Evolutionary conservation across 768 basidiomycete genomes (phyloP).

Genomic region (Amanita fuliginea): DNA sequence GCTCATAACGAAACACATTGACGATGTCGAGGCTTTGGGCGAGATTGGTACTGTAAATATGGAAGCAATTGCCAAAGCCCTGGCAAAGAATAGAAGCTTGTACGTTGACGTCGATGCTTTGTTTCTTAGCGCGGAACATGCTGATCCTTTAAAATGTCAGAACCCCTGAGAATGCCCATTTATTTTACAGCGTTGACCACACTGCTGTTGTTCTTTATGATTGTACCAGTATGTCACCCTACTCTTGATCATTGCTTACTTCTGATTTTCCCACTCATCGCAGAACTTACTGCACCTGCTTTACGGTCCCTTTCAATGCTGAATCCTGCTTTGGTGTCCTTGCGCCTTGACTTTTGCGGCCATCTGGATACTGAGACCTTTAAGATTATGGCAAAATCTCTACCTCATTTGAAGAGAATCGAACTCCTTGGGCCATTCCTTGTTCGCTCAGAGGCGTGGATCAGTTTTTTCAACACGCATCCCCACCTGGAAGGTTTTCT

Average conservation of each 20-base stretch:
- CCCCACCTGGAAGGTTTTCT: conserved; percentile 60
- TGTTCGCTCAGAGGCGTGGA: conserved; percentile 66
- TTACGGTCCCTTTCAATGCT: conserved; percentile 63
- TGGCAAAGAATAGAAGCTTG: conserved; percentile 76
- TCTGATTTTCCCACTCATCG: not conserved
- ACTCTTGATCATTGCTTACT: conserved; percentile 15
- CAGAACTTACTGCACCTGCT: conserved; percentile 62
- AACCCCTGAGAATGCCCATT: conserved; percentile 63
- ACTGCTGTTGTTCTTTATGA: conserved; percentile 70
- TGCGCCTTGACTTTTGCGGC: conserved; percentile 84
- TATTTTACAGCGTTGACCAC: conserved; percentile 77
- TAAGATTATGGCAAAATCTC: conserved; percentile 42
- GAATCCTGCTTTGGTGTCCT: conserved; percentile 71
- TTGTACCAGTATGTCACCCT: conserved; percentile 61
- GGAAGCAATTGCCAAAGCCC: conserved; percentile 72
- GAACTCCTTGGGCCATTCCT: conserved; percentile 86
- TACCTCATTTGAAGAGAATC: conserved; percentile 59
- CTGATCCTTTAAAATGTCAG: conserved; percentile 23
- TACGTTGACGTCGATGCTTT: conserved; percentile 28
- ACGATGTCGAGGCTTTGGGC: conserved; percentile 82
- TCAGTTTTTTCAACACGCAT: conserved; percentile 55
- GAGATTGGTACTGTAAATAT: conserved; percentile 81
- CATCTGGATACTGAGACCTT: conserved; percentile 58
- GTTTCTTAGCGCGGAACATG: not conserved
- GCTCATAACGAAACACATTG: conserved; percentile 78